These are phyloP conservation scores for Seiridium unicorne DNA, from an alignment of 2,329 filamentous ascomycete genomes.

Conservation along the genomic window DNA sequence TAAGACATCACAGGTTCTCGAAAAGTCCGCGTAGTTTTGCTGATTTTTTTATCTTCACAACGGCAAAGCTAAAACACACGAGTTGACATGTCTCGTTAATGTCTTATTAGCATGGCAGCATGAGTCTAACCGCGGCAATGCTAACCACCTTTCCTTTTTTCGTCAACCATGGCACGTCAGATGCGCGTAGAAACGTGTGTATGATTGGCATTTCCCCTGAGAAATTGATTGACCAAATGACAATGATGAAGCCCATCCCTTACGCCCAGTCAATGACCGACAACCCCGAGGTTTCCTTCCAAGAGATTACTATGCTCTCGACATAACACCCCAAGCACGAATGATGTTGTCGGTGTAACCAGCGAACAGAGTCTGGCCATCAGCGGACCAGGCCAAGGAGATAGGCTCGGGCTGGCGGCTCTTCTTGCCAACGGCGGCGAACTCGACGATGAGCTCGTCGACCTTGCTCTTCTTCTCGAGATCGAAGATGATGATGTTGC, in stretches of 20 bases:
- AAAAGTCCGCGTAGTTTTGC: not conserved
- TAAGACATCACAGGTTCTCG: not conserved
- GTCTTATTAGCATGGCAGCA: constrained; percentile 7
- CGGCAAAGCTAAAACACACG: constrained; percentile 5
- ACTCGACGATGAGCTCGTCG: constrained; percentile 99
- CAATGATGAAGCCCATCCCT: constrained; percentile 13
- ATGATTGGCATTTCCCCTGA: constrained; percentile 9
- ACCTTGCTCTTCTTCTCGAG: constrained; percentile 99
- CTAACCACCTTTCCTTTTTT: constrained; percentile 7
- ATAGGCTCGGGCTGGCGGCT: constrained; percentile 98
- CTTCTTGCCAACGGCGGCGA: constrained; percentile 96
- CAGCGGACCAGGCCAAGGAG: constrained; percentile 93
- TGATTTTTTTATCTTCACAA: constrained; percentile 9
- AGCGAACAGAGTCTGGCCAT: constrained; percentile 98
- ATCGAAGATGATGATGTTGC: constrained; percentile 99
- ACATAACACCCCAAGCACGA: constrained; percentile 97
- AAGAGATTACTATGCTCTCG: constrained; percentile 64
- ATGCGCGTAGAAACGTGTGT: constrained; percentile 1
- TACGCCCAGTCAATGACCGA: constrained; percentile 13
- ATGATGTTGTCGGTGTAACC: constrained; percentile 99
- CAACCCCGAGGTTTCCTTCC: not conserved
- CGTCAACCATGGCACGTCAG: constrained; percentile 8
- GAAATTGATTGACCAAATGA: constrained; percentile 11
- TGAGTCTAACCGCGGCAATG: constrained; percentile 3
- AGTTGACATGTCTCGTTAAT: not conserved